Evolutionary conservation across 225 moss, liverwort and hornwort species (phyloP), one percentile per base, ranked within the genome.

Genomic region (Neckera pumila): DNA sequence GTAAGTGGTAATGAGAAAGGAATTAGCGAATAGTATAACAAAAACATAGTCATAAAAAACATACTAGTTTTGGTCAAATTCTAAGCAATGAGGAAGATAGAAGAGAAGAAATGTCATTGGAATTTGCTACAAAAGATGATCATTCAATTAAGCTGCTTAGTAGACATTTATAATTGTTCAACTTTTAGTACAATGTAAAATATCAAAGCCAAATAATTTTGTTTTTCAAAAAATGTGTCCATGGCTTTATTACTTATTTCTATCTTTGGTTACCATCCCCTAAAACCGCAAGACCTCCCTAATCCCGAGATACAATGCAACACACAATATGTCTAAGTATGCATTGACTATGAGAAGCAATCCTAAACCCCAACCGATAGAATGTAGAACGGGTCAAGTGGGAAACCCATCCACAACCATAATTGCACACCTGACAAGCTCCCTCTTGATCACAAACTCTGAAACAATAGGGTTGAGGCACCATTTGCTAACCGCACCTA

Each of bases 361-460:
- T 0, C 8, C 16, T 43, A 28, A 2, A 28, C 2, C 3, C 10
- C 1, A 2, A 28, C 0, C 17, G 0, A 28, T 72, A 28, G 27
- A 72, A 72, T 72, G 28, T 28, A 73, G 10, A 72, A 43, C 1
- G 27, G 27, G 1, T 16, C 3, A 27, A 43, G 17, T 5, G 0
- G 13, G 3, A 72, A 43, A 16, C 5, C 16, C 5, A 27, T 3
- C 3, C 16, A 9, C 43, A 72, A 72, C 5, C 17, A 27, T 43
- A 36, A 8, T 36, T 36, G 36, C 18, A 66, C 6, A 3, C 25
- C n/a, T n/a, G n/a, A n/a, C n/a, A 26, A 26, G 60, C 12, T 26
- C 26, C 26, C 25, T 25, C 26, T 59, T 59, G 11, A 36, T 34
- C 2, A 10, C 19, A 36, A 65, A 19, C 34, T 36, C 19, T 1